A percentile compares a stretch with the other conserved stretches of the same genome.
Evolutionary conservation across 2,329 filamentous ascomycete genomes (phyloP).

Genomic region (Graphilbum fragrans): DNA sequence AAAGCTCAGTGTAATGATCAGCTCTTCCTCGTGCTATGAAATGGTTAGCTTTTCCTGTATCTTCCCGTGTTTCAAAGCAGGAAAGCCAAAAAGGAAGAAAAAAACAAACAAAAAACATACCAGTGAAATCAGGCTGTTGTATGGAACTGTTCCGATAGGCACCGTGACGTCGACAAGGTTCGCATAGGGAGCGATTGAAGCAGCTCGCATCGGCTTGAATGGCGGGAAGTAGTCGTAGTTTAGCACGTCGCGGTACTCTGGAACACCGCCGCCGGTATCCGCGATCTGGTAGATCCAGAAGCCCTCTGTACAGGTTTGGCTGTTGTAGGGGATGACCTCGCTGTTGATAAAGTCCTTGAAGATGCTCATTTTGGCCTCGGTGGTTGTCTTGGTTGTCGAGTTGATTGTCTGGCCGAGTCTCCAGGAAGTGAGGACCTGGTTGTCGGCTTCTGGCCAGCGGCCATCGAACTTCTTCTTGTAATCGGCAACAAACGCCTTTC

Average conservation of each 20-base stretch:
- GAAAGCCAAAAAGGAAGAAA: no score
- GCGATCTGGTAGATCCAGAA: constrained; percentile 5
- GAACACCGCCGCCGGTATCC: constrained; percentile 3
- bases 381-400: not conserved
- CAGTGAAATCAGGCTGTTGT: constrained; percentile 2
- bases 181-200: constrained; percentile 1
- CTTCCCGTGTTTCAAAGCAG: not conserved
- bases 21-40: constrained; percentile 1
- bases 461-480: not conserved
- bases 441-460: constrained; percentile 2
- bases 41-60: not conserved
- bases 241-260: constrained; percentile 3
- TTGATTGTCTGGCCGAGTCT: not conserved
- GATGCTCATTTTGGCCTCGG: not conserved
- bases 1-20: constrained; percentile 2
- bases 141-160: constrained; percentile 1
- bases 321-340: not conserved
- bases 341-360: constrained; percentile 1
- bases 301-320: constrained; percentile 1
- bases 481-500: constrained; percentile 2
- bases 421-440: constrained; percentile 1
- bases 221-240: constrained; percentile 4
- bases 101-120: no score
- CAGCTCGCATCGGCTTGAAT: constrained; percentile 1
- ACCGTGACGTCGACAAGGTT: constrained; percentile 3